Evolutionary conservation across 371 early-diverging fungal species (phyloP).

Genomic region (Mortierella sp.): DNA sequence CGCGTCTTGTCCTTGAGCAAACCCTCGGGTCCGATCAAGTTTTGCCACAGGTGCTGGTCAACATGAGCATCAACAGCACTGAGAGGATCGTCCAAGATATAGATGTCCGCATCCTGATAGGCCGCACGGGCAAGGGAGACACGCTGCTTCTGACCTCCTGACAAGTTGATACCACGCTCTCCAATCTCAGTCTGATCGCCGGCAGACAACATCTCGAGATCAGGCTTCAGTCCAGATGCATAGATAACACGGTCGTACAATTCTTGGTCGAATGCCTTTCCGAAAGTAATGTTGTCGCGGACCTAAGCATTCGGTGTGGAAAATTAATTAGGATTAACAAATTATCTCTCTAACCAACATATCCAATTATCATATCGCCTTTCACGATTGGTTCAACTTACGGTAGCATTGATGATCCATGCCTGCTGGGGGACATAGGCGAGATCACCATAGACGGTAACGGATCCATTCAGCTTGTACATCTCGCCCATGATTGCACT

Average conservation of each 20-base stretch:
- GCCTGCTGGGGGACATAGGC: constrained; percentile 93
- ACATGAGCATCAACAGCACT: constrained; percentile 96
- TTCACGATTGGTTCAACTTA: neutral
- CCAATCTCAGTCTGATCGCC: constrained; percentile 95
- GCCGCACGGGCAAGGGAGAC: constrained; percentile 74
- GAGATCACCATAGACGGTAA: constrained; percentile 78
- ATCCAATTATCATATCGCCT: no score
- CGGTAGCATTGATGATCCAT: constrained; percentile 91
- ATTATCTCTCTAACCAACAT: constrained; percentile 36
- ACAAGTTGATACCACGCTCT: constrained; percentile 91
- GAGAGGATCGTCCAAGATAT: constrained; percentile 62
- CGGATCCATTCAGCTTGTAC: constrained; percentile 75
- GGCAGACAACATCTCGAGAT: constrained; percentile 82
- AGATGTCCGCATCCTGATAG: constrained; percentile 67
- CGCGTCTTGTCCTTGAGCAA: constrained; percentile 84
- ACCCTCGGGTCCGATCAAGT: constrained; percentile 86
- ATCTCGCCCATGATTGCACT: constrained; percentile 90
- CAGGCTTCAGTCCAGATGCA: constrained; percentile 79
- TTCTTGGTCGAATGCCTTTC: constrained; percentile 77
- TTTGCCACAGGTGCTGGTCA: constrained; percentile 79
- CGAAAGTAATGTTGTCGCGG: constrained; percentile 95
- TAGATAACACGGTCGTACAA: constrained; percentile 79
- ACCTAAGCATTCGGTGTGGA: constrained; percentile 88
- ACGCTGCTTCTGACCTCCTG: constrained; percentile 88
- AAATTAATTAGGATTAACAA: constrained; percentile 66